Conservation (phyloP, 805 yeast species). For the Starmerella apicola region DNA sequence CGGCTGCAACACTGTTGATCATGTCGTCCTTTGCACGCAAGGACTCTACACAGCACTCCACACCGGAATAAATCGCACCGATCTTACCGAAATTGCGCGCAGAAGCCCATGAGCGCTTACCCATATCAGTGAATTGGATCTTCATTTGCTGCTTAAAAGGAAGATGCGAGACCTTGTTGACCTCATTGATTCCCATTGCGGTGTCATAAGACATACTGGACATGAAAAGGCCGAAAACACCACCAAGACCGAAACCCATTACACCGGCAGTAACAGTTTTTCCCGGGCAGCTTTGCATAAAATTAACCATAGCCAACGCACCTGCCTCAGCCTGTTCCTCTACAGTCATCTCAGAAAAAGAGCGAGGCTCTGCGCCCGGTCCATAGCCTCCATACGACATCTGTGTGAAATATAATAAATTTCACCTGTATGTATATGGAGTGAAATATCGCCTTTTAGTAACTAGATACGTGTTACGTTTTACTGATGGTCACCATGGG, state of each 20-base stretch:
- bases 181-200: slow-evolving; percentile 44
- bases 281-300: slow-evolving; percentile 90
- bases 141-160: slow-evolving; percentile 91
- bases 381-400: slow-evolving; percentile 16
- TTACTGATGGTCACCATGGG: not conserved
- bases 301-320: slow-evolving; percentile 66
- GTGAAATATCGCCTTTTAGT: too few species aligned
- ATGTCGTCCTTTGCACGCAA: slow-evolving; percentile 82
- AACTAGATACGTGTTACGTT: too few species aligned
- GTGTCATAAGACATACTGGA: slow-evolving; percentile 66
- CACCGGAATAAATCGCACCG: slow-evolving; percentile 84
- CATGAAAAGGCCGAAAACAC: slow-evolving; percentile 92
- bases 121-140: slow-evolving; percentile 85
- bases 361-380: slow-evolving; percentile 26
- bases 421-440: too few species aligned
- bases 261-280: slow-evolving; percentile 85
- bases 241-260: slow-evolving; percentile 88
- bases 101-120: slow-evolving; percentile 67
- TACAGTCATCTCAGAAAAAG: slow-evolving; percentile 61
- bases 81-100: slow-evolving; percentile 92
- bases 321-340: slow-evolving; percentile 91
- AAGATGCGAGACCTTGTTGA: slow-evolving; percentile 56
- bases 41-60: slow-evolving; percentile 81
- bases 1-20: slow-evolving; percentile 84
- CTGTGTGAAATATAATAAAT: too few species aligned